phyloP scores from a whole-genome alignment of 2,329 filamentous ascomycete genomes.

The Xylariaceae sp. region DNA sequence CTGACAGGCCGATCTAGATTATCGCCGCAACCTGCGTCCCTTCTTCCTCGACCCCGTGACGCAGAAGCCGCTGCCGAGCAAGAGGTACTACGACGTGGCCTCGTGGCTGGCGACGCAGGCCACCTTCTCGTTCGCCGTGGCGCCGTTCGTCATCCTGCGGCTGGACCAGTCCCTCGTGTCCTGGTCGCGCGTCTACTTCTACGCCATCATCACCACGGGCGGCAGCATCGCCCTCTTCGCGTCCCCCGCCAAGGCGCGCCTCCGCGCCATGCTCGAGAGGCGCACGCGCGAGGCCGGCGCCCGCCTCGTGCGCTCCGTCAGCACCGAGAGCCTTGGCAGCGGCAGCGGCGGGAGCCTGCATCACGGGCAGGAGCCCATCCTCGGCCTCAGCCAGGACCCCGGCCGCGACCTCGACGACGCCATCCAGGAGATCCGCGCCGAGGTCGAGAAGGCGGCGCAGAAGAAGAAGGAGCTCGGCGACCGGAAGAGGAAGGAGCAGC shows the following conservation, averaged over 20 bases:
- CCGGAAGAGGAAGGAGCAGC: not conserved
- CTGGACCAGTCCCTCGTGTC: slow-evolving; percentile 63
- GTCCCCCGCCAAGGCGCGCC: slow-evolving; percentile 60
- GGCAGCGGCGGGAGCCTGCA: slow-evolving; percentile 14
- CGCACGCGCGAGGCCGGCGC: slow-evolving; percentile 41
- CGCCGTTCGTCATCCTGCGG: slow-evolving; percentile 77
- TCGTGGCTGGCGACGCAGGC: slow-evolving; percentile 71
- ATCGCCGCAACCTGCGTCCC: slow-evolving; percentile 79
- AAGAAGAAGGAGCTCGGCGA: slow-evolving; percentile 7
- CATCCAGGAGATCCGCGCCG: slow-evolving; percentile 63
- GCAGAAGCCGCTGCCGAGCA: slow-evolving; percentile 58
- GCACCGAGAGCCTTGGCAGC: slow-evolving; percentile 46
- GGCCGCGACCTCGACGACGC: slow-evolving; percentile 70
- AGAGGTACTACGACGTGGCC: slow-evolving; percentile 78
- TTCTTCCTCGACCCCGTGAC: slow-evolving; percentile 83
- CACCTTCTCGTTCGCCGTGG: slow-evolving; percentile 73
- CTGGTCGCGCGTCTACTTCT: slow-evolving; percentile 88
- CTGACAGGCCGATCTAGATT: slow-evolving; percentile 49
- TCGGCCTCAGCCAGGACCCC: slow-evolving; percentile 74
- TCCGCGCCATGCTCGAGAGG: slow-evolving; percentile 52
- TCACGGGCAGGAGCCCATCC: slow-evolving; percentile 47
- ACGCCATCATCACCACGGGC: slow-evolving; percentile 62
- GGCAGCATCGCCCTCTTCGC: slow-evolving; percentile 67
- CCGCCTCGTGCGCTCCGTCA: slow-evolving; percentile 41
- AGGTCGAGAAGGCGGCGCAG: slow-evolving; percentile 53